Evolutionary conservation across 192 early-diverging fungal genomes (phyloP).

Genomic region (Glomus cerebriforme): DNA sequence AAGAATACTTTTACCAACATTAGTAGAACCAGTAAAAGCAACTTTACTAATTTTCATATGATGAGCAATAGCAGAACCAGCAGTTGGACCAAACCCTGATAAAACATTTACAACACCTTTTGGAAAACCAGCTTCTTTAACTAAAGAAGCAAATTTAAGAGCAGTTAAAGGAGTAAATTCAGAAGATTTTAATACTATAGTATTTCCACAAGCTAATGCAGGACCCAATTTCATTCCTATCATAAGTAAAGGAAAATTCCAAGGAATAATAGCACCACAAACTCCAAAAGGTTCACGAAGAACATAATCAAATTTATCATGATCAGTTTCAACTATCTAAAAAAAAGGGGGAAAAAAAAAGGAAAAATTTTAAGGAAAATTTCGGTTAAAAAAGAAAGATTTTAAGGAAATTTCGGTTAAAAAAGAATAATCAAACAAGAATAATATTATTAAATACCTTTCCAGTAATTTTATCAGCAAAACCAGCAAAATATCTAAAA

Average conservation of each 20-base stretch:
- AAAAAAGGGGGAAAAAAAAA: not conserved
- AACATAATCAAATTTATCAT: constrained; percentile 41
- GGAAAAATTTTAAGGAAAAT: no score
- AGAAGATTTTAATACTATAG: constrained; percentile 76
- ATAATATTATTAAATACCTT: no score
- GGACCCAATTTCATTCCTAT: constrained; percentile 84
- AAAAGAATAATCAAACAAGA: no score
- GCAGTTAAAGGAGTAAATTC: constrained; percentile 68
- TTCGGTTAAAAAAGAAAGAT: no score
- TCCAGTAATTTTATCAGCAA: constrained; percentile 62
- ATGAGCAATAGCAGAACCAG: constrained; percentile 69
- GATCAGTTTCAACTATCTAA: not conserved
- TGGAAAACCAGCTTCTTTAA: constrained; percentile 72
- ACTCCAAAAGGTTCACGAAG: constrained; percentile 70
- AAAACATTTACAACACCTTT: constrained; percentile 83
- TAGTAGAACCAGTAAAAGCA: constrained; percentile 78
- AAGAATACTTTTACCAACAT: constrained; percentile 65
- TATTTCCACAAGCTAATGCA: constrained; percentile 60
- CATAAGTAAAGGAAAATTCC: constrained; percentile 73
- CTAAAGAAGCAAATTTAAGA: constrained; percentile 63
- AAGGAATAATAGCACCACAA: constrained; percentile 77
- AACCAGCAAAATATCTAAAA: constrained; percentile 79
- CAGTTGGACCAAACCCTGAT: constrained; percentile 70
- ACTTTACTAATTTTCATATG: constrained; percentile 69
- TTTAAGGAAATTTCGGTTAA: no score